Conservation (phyloP, 2,329 filamentous ascomycete genomes). For the Microsporum ferrugineum region DNA sequence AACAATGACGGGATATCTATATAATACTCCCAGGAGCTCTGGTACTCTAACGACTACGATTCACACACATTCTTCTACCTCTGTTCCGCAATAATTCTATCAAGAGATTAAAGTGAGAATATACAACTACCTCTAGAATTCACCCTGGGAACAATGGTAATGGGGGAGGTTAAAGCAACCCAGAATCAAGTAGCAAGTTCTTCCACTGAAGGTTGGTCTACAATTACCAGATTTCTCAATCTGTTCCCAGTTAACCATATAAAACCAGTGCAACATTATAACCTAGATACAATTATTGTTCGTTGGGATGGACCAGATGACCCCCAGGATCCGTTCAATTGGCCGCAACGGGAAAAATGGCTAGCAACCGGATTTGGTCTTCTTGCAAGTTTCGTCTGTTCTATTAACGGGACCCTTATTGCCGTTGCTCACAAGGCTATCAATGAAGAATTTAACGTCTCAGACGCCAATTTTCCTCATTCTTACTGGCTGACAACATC, state of each 20-base stretch:
- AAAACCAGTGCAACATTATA: background rate
- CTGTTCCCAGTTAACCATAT: background rate
- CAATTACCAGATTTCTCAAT: background rate
- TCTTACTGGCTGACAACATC: background rate
- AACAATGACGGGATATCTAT: background rate
- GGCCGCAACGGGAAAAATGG: slow-evolving; percentile 20
- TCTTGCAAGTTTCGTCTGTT: background rate
- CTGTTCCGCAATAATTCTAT: background rate
- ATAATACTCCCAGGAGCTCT: background rate
- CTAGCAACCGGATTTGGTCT: background rate
- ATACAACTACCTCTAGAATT: background rate
- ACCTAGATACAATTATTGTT: slow-evolving; percentile 13
- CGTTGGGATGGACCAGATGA: slow-evolving; percentile 19
- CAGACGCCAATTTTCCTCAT: background rate
- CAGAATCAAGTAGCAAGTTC: background rate
- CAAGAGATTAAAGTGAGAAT: background rate
- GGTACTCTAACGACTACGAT: background rate
- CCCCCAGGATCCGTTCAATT: slow-evolving; percentile 20
- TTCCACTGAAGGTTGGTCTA: background rate
- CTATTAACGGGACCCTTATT: background rate
- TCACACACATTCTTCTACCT: background rate
- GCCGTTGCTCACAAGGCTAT: background rate
- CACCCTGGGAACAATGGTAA: background rate
- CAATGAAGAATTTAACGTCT: background rate
- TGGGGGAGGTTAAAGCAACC: background rate